Percentiles rank a stretch among this genome's conserved stretches.
Evolutionary conservation across 495 filamentous ascomycete genomes (phyloP).

Genomic region (Venustampulla echinocandica): DNA sequence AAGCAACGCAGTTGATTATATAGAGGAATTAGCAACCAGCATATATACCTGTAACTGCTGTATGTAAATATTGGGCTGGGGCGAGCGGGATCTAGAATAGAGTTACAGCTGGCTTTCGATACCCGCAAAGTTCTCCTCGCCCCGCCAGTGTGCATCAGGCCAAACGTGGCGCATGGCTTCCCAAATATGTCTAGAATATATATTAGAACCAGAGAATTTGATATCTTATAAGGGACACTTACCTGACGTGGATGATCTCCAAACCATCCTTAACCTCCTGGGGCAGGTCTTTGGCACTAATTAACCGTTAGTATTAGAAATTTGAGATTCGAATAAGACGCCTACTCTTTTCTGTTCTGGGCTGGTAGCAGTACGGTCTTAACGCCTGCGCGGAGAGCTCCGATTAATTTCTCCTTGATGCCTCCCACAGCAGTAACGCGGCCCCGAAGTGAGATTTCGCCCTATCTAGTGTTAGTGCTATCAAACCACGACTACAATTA

Average conservation of each 20-base stretch:
- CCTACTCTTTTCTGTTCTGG: slow-evolving; percentile 75
- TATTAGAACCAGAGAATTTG: slow-evolving; percentile 10
- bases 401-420: slow-evolving; percentile 98
- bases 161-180: slow-evolving; percentile 76
- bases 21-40: too few relatives aligned
- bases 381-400: slow-evolving; percentile 85
- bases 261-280: slow-evolving; percentile 82
- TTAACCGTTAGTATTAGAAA: not conserved
- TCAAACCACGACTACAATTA: not conserved
- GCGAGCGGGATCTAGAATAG: too few relatives aligned
- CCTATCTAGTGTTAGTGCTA: slow-evolving; percentile 33
- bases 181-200: slow-evolving; percentile 63
- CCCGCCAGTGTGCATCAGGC: slow-evolving; percentile 75
- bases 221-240: slow-evolving; percentile 29
- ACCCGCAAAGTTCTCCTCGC: slow-evolving; percentile 51
- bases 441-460: slow-evolving; percentile 83
- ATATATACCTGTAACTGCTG: too few relatives aligned
- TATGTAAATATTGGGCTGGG: too few relatives aligned
- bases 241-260: slow-evolving; percentile 83
- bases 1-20: too few relatives aligned
- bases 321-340: not conserved
- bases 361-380: slow-evolving; percentile 86
- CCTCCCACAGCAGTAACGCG: slow-evolving; percentile 83
- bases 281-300: slow-evolving; percentile 70
- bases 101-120: slow-evolving; percentile 57